Evolutionary conservation across 1,284 basidiomycete genomes (phyloP).

Genomic region (Pyrrhoderma noxium): DNA sequence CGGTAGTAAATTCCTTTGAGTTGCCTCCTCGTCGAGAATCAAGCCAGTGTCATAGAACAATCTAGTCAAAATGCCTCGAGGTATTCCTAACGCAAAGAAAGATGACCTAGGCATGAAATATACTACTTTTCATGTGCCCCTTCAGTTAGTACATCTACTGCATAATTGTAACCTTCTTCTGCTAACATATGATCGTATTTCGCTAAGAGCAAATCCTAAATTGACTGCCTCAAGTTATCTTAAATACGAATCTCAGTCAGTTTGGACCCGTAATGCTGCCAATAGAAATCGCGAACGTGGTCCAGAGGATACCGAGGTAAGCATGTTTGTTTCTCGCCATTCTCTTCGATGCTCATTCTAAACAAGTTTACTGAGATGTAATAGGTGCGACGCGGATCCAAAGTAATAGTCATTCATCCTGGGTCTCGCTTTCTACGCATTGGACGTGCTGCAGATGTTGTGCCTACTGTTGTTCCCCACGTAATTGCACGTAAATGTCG

Average conservation of each 20-base stretch:
- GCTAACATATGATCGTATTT: conserved; percentile 3
- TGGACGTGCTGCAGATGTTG: conserved; percentile 85
- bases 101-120: conserved; percentile 75
- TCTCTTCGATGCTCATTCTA: background rate
- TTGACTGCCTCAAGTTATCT: conserved; percentile 67
- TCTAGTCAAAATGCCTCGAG: conserved; percentile 56
- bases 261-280: conserved; percentile 63
- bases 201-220: conserved; percentile 62
- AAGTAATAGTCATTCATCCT: conserved; percentile 87
- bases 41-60: too few relatives aligned
- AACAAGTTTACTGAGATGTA: background rate
- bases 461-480: conserved; percentile 65
- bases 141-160: conserved; percentile 43
- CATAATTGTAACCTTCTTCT: background rate
- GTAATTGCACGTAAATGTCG: conserved; percentile 65
- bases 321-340: conserved; percentile 13
- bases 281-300: conserved; percentile 27
- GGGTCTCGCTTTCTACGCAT: conserved; percentile 85
- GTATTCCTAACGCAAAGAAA: conserved; percentile 67
- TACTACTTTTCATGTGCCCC: conserved; percentile 72
- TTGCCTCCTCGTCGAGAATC: too few relatives aligned
- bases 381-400: conserved; percentile 56
- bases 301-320: conserved; percentile 32
- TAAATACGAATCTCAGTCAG: conserved; percentile 58
- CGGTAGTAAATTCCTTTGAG: too few relatives aligned